Percentiles rank a stretch among this genome's conserved stretches.
These are phyloP conservation scores for Echinochloa phyllopogon DNA, from an alignment of 176 grass and related monocot genomes.

Conservation along the genomic window DNA sequence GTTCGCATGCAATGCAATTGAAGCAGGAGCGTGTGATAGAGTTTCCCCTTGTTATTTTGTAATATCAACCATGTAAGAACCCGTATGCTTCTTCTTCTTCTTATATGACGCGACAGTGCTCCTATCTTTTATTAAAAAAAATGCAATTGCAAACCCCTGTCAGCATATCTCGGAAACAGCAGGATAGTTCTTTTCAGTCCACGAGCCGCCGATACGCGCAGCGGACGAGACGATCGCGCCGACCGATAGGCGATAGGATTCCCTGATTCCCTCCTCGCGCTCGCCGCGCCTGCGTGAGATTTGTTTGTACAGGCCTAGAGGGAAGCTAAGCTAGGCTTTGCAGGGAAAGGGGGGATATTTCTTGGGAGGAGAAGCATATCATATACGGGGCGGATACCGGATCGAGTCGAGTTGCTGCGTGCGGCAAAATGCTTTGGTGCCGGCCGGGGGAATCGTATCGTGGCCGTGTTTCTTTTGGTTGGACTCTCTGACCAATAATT, in stretches of 20 bases:
- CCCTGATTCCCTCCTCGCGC: no score
- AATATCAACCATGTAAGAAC: no score
- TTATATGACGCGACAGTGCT: no score
- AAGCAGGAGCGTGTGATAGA: no score
- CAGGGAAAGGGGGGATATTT: background rate
- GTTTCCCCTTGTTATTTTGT: no score
- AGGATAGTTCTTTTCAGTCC: no score
- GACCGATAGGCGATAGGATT: background rate
- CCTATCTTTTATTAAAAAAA: no score
- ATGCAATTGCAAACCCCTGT: no score
- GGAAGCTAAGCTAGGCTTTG: background rate
- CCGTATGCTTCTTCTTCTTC: no score
- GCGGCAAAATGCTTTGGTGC: constrained; percentile 25
- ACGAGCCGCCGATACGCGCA: background rate
- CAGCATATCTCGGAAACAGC: no score
- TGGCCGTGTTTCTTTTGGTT: no score
- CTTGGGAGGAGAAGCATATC: background rate
- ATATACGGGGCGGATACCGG: background rate
- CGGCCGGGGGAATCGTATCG: constrained; percentile 22
- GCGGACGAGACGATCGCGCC: background rate
- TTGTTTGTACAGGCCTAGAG: background rate
- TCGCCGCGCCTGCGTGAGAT: background rate
- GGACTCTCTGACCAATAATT: no score
- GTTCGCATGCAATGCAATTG: background rate
- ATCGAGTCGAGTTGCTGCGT: background rate